Percentiles rank a stretch among this genome's conserved stretches.
These are phyloP conservation scores for Podaxis mareebaensis DNA, from an alignment of 768 basidiomycete species.

Conservation along the genomic window DNA sequence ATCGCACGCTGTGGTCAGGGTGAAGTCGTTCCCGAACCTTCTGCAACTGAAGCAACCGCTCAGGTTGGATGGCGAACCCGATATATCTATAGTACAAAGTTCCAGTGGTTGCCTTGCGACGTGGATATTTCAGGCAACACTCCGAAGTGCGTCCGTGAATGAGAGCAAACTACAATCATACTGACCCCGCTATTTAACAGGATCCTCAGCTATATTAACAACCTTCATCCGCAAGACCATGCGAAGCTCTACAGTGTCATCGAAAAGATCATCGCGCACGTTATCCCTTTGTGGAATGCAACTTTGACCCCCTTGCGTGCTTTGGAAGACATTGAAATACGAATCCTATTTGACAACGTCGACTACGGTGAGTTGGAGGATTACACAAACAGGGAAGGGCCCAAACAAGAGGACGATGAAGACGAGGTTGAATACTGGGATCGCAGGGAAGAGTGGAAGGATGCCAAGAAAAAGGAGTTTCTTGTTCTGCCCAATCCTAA, in stretches of 20 bases:
- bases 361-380: neutral
- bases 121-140: constrained; percentile 19
- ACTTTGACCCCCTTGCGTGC: constrained; percentile 22
- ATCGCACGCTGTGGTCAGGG: constrained; percentile 18
- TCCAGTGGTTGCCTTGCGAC: constrained; percentile 25
- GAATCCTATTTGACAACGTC: neutral
- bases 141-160: constrained; percentile 11
- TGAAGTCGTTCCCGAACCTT: neutral
- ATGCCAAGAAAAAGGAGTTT: neutral
- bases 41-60: neutral
- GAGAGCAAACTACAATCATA: too few species aligned
- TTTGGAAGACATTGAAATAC: neutral
- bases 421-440: neutral
- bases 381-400: neutral
- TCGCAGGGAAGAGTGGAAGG: neutral
- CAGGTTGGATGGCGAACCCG: neutral
- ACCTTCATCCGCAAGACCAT: constrained; percentile 32
- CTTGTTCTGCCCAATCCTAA: neutral
- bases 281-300: constrained; percentile 32
- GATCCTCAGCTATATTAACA: constrained; percentile 39
- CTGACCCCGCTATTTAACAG: constrained; percentile 5
- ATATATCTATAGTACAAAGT: constrained; percentile 18
- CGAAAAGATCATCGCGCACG: constrained; percentile 25
- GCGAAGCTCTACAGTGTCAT: constrained; percentile 26
- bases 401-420: neutral